Evolutionary conservation across 495 filamentous ascomycete species (phyloP).

Genomic region (Annulohypoxylon stygium): DNA sequence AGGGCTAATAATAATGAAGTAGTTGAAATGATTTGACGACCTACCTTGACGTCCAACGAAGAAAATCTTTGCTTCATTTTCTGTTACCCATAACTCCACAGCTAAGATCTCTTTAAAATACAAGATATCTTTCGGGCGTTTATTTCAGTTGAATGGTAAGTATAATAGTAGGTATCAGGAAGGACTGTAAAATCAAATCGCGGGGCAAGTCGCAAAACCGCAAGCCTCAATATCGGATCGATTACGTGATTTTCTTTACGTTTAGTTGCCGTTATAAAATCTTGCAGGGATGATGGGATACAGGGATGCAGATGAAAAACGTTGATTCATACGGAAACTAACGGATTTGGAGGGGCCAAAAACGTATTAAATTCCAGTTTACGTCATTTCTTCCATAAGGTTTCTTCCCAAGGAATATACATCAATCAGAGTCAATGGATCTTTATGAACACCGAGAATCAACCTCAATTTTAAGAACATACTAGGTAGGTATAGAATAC

Average conservation of each 20-base stretch:
- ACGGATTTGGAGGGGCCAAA: background rate
- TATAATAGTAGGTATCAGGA: background rate
- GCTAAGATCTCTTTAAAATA: background rate
- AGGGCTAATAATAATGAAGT: background rate
- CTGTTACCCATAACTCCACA: background rate
- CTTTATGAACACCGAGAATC: background rate
- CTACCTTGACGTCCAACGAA: conserved; percentile 88
- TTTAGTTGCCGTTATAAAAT: background rate
- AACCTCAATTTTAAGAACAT: background rate
- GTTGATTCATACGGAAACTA: background rate
- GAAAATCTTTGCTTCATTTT: conserved; percentile 99
- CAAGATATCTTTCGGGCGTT: background rate
- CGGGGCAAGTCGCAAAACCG: conserved; percentile 17
- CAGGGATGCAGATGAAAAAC: background rate
- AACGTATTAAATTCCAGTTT: background rate
- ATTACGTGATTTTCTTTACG: background rate
- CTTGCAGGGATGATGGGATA: background rate
- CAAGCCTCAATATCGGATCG: background rate
- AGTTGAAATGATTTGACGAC: conserved; percentile 21
- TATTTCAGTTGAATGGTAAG: background rate
- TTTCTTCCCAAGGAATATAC: too few species aligned
- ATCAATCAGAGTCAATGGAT: too few species aligned
- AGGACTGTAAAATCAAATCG: conserved; percentile 6
- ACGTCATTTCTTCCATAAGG: conserved; percentile 6
- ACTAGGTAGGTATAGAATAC: background rate